Conservation (phyloP, 2,329 filamentous ascomycete genomes). For the Fonsecaea nubica region DNA sequence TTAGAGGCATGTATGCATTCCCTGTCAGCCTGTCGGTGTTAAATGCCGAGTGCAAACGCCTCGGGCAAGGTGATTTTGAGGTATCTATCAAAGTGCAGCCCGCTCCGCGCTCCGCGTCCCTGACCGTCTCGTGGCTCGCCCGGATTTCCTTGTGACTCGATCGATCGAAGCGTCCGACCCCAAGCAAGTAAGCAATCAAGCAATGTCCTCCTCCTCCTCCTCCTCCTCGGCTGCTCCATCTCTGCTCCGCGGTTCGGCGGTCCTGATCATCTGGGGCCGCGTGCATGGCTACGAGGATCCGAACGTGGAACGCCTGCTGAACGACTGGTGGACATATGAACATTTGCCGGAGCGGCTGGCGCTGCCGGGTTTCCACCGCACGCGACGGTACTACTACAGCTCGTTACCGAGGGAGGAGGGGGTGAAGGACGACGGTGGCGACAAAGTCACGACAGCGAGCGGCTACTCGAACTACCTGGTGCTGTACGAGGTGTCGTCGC, state of each 20-base stretch:
- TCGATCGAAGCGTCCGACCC: no score
- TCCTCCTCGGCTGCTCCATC: not conserved
- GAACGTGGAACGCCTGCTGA: slow-evolving; percentile 14
- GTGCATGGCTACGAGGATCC: not conserved
- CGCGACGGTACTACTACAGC: slow-evolving; percentile 21
- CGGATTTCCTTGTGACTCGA: no score
- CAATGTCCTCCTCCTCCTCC: slow-evolving; percentile 12
- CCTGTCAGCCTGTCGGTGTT: not conserved
- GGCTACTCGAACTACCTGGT: slow-evolving; percentile 25
- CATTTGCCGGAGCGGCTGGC: slow-evolving; percentile 29
- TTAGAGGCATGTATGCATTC: not conserved
- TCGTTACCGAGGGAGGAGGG: not conserved
- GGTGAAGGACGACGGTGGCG: not conserved
- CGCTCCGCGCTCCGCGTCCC: not conserved
- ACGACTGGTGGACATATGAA: slow-evolving; percentile 34
- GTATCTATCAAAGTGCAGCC: not conserved
- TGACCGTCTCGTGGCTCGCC: not conserved
- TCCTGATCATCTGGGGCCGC: slow-evolving; percentile 29
- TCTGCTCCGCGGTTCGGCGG: slow-evolving; percentile 25
- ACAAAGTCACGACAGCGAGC: not conserved
- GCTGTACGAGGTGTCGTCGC: slow-evolving; percentile 21
- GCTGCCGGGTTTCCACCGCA: slow-evolving; percentile 26
- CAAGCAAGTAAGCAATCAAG: not conserved
- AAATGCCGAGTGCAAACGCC: not conserved
- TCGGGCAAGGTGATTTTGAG: not conserved